Evolutionary conservation across 768 basidiomycete species (phyloP).

Genomic region (Mycena chlorophos): DNA sequence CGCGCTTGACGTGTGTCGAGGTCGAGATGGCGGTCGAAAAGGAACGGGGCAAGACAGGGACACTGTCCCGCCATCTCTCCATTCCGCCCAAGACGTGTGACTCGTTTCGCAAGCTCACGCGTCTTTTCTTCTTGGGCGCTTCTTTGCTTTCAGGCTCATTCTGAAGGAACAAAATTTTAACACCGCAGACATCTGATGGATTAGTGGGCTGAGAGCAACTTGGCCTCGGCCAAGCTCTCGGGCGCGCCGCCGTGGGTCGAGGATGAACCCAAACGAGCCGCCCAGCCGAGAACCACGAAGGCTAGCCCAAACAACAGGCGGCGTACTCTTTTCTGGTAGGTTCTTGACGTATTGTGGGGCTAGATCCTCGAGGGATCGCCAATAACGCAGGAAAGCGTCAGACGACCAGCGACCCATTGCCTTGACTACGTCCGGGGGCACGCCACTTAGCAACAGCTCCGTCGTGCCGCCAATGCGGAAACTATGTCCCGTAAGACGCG

Average conservation of each 20-base stretch:
- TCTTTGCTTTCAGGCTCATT: background rate
- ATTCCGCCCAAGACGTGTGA: background rate
- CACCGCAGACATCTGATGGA: background rate
- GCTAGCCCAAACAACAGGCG: background rate
- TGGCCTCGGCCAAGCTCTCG: background rate
- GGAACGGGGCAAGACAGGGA: background rate
- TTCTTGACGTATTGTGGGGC: background rate
- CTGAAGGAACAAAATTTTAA: background rate
- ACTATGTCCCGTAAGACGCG: constrained; percentile 1
- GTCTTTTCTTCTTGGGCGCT: background rate
- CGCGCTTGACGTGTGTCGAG: too few relatives aligned
- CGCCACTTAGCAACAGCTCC: constrained; percentile 3
- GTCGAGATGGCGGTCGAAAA: background rate
- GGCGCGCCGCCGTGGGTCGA: background rate
- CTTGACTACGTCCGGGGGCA: constrained; percentile 6
- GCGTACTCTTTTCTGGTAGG: background rate
- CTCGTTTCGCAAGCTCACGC: background rate
- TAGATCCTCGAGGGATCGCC: background rate
- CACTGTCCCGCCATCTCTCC: background rate
- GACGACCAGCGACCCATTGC: background rate
- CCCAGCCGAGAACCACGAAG: background rate
- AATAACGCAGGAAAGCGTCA: background rate
- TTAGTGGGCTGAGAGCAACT: background rate
- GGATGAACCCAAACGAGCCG: background rate
- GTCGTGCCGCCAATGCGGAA: constrained; percentile 5